Base-by-base conservation (phyloP, 306 rosid species). In the Vachellia collinsii region DNA sequence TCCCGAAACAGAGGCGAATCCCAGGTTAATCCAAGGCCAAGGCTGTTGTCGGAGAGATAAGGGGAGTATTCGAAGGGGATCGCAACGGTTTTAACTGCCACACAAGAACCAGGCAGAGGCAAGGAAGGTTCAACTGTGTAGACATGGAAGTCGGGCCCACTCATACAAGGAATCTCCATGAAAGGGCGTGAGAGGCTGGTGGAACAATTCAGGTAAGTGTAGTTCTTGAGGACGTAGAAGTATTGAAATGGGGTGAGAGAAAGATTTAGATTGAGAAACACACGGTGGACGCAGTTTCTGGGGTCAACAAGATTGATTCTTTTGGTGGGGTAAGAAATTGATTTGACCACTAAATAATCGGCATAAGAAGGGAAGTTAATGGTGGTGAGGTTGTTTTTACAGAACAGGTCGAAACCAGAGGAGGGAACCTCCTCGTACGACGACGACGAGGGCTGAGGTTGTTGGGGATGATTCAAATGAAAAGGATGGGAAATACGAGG, bases 21-120 rank as follows among this genome's bases (percentile, higher is more conserved):
- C 99, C 99, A 93, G 39, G 91, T 88, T 20, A 94, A 89, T 79
- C 85, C 74, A 23, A 94, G 97, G 74, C 99, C 99, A 63, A 94
- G 90, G 22, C 86, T 85, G 8, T 83, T 87, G 37, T 87, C 97
- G 48, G 90, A 81, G 54, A 94, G 77, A 75, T 88, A 94, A 37
- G 97, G 97, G 39, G 92, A 93, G 58, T 89, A 94, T 54, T 23
- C 78, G 47, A 91, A 90, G 47, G 99, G 99, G 79, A 94, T 90
- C 3, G 85, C 82, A 20, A 90, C 83, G 10, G 92, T 91, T 81
- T 83, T 94, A 81, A 93, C 65, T 20, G 13, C 36, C 51, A 75
- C 13, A 80, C 97, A 94, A 13, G 88, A 87, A 67, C 7, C 66
- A 1, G 97, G 97, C n/a, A 88, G 43, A 41, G 64, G 69, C 54